Evolutionary conservation across 345 rosid genomes (phyloP).

Genomic region (Linum lewisii): DNA sequence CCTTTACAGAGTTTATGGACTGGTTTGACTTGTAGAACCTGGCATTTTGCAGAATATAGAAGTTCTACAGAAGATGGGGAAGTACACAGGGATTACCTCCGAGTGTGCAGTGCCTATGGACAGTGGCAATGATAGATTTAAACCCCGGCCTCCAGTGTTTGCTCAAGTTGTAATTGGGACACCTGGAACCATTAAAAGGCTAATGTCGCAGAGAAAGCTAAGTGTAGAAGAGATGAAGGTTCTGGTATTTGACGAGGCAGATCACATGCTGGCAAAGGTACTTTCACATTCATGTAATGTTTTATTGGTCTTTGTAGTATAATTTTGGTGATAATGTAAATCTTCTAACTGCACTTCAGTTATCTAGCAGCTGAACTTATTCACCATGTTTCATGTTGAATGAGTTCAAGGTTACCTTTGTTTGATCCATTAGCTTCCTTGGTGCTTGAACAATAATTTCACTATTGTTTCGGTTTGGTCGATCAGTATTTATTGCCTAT

Average conservation of each 20-base stretch:
- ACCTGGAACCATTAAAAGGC: conserved; percentile 82
- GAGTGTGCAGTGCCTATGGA: conserved; percentile 71
- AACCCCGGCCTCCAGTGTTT: conserved; percentile 33
- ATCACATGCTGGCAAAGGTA: conserved; percentile 94
- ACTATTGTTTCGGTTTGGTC: neutral
- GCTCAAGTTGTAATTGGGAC: conserved; percentile 93
- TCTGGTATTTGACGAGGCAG: conserved; percentile 97
- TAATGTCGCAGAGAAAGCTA: conserved; percentile 59
- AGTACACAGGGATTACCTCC: conserved; percentile 66
- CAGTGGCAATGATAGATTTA: conserved; percentile 23
- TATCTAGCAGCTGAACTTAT: no score
- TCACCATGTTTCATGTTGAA: neutral
- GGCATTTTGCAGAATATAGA: conserved; percentile 60
- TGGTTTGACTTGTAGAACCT: neutral
- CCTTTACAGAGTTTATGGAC: neutral
- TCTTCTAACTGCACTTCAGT: neutral
- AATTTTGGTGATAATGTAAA: no score
- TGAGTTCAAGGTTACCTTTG: neutral
- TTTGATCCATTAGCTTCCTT: neutral
- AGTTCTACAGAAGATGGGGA: conserved; percentile 91
- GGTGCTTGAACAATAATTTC: neutral
- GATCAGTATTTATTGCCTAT: no score
- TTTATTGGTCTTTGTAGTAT: neutral
- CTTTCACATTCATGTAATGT: neutral
- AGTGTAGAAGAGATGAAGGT: conserved; percentile 41